Conservation (phyloP, 2,329 filamentous ascomycete genomes). For the Diplodia scrobiculata region DNA sequence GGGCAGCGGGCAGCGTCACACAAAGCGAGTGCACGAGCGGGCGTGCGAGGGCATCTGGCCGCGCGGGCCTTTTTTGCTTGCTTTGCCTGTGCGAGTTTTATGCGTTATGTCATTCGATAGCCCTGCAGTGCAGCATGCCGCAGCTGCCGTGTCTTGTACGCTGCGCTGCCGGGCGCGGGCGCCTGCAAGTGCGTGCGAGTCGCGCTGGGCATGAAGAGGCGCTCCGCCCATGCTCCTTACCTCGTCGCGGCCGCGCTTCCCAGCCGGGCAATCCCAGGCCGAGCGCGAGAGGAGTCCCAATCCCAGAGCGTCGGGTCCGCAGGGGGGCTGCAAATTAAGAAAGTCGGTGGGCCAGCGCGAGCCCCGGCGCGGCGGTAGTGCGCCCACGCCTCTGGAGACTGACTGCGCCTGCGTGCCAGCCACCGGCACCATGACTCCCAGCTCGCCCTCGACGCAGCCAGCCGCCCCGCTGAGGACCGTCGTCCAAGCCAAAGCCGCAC, state of each 20-base stretch:
- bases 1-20: conserved; percentile 6
- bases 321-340: conserved; percentile 21
- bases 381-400: conserved; percentile 4
- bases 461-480: not conserved
- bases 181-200: conserved; percentile 14
- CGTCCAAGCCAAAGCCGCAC: not conserved
- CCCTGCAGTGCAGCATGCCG: conserved; percentile 4
- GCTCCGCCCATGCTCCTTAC: conserved; percentile 10
- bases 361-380: conserved; percentile 9
- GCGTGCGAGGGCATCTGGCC: conserved; percentile 10
- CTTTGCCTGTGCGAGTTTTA: conserved; percentile 18
- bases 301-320: conserved; percentile 6
- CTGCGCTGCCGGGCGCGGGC: not conserved
- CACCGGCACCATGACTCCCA: not conserved
- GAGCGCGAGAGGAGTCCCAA: conserved; percentile 23
- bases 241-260: conserved; percentile 14
- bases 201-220: conserved; percentile 25
- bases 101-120: conserved; percentile 16
- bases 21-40: conserved; percentile 16
- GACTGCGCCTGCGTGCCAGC: not conserved
- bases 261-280: conserved; percentile 17
- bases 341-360: conserved; percentile 9
- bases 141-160: conserved; percentile 12
- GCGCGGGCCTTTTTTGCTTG: conserved; percentile 17
- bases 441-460: not conserved